Conservation (phyloP, 225 moss, liverwort and hornwort species). For the Marchantia polymorpha region DNA sequence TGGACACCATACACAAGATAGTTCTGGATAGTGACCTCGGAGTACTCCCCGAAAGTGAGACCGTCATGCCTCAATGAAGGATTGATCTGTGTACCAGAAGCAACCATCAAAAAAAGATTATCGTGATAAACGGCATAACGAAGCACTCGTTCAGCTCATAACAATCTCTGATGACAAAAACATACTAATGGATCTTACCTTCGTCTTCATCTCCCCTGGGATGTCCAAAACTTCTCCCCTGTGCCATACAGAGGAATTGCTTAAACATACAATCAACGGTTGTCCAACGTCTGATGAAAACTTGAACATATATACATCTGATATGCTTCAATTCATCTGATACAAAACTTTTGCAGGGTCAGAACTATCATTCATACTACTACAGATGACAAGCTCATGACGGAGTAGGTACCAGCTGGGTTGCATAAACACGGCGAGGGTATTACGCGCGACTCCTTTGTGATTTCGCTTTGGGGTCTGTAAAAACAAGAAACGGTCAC, state of each 20-base stretch:
- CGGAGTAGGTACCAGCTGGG: constrained; percentile 62
- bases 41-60: constrained; percentile 45
- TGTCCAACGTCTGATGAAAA: background rate
- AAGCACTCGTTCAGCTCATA: background rate
- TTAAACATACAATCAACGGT: background rate
- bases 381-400: background rate
- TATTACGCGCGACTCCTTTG: constrained; percentile 78
- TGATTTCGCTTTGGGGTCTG: constrained; percentile 37
- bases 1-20: background rate
- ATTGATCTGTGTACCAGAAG: constrained; percentile 9
- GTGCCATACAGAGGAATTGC: constrained; percentile 9
- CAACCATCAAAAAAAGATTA: background rate
- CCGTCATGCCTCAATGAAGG: background rate
- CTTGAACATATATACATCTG: background rate
- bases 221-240: constrained; percentile 39
- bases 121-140: background rate
- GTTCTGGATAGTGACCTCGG: constrained; percentile 19
- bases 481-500: background rate
- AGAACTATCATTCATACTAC: no score
- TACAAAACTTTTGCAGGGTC: background rate
- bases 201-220: constrained; percentile 20
- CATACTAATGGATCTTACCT: constrained; percentile 12
- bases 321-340: background rate
- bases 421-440: constrained; percentile 94
- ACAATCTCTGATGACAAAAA: background rate